phyloP scores from a whole-genome alignment of 1,284 basidiomycete genomes.

The Jaminaea rosea region DNA sequence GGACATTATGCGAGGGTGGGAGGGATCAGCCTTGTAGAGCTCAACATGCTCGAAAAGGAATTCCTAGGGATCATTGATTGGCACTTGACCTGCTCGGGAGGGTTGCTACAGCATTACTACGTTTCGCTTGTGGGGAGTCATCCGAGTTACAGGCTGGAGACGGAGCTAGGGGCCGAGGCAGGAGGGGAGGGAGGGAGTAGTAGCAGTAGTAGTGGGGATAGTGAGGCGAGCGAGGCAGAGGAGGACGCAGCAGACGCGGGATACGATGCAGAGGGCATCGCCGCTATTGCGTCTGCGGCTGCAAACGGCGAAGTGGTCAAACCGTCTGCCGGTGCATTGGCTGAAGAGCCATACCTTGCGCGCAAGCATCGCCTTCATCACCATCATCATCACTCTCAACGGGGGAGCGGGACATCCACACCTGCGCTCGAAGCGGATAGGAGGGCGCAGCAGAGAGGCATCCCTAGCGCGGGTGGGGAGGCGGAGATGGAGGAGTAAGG shows the following conservation, averaged over 20 bases:
- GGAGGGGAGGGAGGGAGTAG: not conserved
- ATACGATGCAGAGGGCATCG: too few species aligned
- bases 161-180: not conserved
- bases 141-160: constrained; percentile 14
- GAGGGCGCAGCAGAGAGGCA: too few species aligned
- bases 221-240: not conserved
- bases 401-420: too few species aligned
- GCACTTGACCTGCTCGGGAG: constrained; percentile 32
- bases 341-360: too few species aligned
- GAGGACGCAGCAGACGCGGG: not conserved
- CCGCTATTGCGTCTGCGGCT: too few species aligned
- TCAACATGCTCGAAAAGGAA: constrained; percentile 46
- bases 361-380: too few species aligned
- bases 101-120: constrained; percentile 44
- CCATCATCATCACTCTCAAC: too few species aligned
- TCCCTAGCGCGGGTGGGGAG: too few species aligned
- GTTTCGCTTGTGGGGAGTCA: constrained; percentile 37
- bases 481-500: too few species aligned
- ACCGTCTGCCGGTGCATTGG: too few species aligned
- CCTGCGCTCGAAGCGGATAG: too few species aligned
- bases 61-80: constrained; percentile 44
- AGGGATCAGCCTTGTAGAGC: constrained; percentile 42
- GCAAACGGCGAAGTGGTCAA: too few species aligned
- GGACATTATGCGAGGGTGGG: constrained; percentile 43
- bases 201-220: not conserved